These are phyloP conservation scores for Hyaloscypha finlandica DNA, from an alignment of 495 filamentous ascomycete genomes.

Conservation along the genomic window DNA sequence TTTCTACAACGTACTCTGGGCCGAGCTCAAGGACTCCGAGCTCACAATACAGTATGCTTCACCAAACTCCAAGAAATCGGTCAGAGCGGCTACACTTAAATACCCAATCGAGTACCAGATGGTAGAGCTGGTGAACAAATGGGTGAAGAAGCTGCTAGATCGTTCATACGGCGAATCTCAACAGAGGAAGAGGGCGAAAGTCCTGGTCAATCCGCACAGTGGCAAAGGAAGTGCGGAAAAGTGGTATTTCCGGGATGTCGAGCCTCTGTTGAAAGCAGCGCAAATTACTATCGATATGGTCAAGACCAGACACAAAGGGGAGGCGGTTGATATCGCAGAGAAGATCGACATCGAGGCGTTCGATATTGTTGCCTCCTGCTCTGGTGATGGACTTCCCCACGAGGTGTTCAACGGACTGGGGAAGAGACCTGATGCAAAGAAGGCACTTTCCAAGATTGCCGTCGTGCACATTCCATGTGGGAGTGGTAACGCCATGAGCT, in stretches of 20 bases:
- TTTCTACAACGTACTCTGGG: conserved; percentile 85
- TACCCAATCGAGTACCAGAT: conserved; percentile 61
- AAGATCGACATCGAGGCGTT: conserved; percentile 76
- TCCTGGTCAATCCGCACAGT: conserved; percentile 88
- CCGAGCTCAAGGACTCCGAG: conserved; percentile 56
- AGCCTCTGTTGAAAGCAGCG: conserved; percentile 83
- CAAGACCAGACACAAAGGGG: conserved; percentile 68
- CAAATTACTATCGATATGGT: conserved; percentile 76
- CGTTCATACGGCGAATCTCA: conserved; percentile 73
- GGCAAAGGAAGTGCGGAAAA: conserved; percentile 77
- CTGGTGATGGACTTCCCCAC: conserved; percentile 88
- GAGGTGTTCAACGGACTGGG: conserved; percentile 94
- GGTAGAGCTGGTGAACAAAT: conserved; percentile 52
- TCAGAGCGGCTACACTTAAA: conserved; percentile 58
- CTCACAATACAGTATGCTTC: conserved; percentile 77
- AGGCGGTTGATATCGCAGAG: conserved; percentile 78
- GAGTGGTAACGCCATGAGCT: conserved; percentile 90
- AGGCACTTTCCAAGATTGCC: conserved; percentile 76
- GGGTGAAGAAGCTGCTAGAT: conserved; percentile 64
- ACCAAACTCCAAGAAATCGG: conserved; percentile 52
- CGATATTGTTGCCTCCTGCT: conserved; percentile 86
- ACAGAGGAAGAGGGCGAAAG: conserved; percentile 74
- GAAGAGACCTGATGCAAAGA: conserved; percentile 69
- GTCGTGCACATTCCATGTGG: conserved; percentile 91
- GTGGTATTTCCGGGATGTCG: conserved; percentile 73